These are phyloP conservation scores for Saccharomycopsis fermentans DNA, from an alignment of 805 yeast species.

Conservation along the genomic window DNA sequence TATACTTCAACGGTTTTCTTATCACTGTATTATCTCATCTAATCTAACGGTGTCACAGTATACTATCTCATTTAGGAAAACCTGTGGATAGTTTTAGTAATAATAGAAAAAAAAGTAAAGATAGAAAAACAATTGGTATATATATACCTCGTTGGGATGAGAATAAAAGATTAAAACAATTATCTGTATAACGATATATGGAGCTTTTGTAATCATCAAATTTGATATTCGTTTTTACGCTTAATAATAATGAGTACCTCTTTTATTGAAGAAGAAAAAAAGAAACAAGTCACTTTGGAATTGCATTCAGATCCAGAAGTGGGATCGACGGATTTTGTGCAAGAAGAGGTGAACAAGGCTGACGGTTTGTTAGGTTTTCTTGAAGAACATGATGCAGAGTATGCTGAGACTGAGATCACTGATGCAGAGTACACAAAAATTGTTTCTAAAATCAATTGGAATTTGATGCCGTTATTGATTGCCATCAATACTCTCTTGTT, in stretches of 20 bases:
- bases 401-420: conserved; percentile 29
- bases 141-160: no score
- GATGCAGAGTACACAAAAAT: conserved; percentile 33
- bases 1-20: no score
- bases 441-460: conserved; percentile 29
- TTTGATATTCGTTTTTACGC: no score
- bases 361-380: conserved; percentile 32
- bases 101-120: no score
- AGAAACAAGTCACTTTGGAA: neutral
- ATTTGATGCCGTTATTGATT: conserved; percentile 30
- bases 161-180: no score
- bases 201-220: no score
- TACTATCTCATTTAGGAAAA: no score
- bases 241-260: neutral
- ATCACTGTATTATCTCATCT: no score
- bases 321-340: neutral
- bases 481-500: conserved; percentile 31
- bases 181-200: no score
- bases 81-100: no score
- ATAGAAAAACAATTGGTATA: no score
- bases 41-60: no score
- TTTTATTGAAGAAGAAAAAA: neutral
- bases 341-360: conserved; percentile 21
- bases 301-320: neutral
- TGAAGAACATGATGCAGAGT: conserved; percentile 25